A percentile compares a stretch with the other conserved stretches of the same genome.
phyloP scores from a whole-genome alignment of 495 filamentous ascomycete species.

The Aspergillus conjunctus region DNA sequence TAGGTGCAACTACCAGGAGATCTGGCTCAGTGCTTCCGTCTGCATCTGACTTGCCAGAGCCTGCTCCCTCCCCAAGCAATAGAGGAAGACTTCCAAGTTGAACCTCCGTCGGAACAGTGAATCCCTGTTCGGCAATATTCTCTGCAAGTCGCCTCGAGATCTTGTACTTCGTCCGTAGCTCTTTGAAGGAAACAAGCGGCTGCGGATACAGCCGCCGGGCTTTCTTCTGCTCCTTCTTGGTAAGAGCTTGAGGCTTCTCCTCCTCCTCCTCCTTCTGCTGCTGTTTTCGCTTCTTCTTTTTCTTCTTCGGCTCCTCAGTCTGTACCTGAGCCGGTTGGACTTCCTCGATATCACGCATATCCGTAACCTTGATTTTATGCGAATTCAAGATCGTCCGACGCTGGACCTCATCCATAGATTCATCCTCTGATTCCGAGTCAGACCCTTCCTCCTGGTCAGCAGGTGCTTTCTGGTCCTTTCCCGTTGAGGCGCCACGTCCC shows the following conservation, averaged over 20 bases:
- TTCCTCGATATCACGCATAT: slow-evolving; percentile 56
- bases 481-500: slow-evolving; percentile 9
- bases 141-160: slow-evolving; percentile 69
- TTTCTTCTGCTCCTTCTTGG: slow-evolving; percentile 57
- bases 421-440: slow-evolving; percentile 32
- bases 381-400: slow-evolving; percentile 72
- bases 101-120: slow-evolving; percentile 86
- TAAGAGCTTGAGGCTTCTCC: slow-evolving; percentile 35
- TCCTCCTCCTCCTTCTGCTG: slow-evolving; percentile 46
- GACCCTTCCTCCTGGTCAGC: slow-evolving; percentile 25
- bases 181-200: slow-evolving; percentile 74
- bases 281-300: slow-evolving; percentile 54
- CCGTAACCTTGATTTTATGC: slow-evolving; percentile 85
- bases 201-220: slow-evolving; percentile 65
- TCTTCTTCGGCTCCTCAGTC: slow-evolving; percentile 55
- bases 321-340: slow-evolving; percentile 37
- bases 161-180: slow-evolving; percentile 68
- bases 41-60: slow-evolving; percentile 24
- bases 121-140: slow-evolving; percentile 84
- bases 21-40: slow-evolving; percentile 52
- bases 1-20: slow-evolving; percentile 87
- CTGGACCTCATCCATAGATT: slow-evolving; percentile 60
- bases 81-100: slow-evolving; percentile 85
- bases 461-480: slow-evolving; percentile 19
- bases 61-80: slow-evolving; percentile 53